phyloP scores from a whole-genome alignment of 257 asterid species.

The Gynochthodes officinalis region DNA sequence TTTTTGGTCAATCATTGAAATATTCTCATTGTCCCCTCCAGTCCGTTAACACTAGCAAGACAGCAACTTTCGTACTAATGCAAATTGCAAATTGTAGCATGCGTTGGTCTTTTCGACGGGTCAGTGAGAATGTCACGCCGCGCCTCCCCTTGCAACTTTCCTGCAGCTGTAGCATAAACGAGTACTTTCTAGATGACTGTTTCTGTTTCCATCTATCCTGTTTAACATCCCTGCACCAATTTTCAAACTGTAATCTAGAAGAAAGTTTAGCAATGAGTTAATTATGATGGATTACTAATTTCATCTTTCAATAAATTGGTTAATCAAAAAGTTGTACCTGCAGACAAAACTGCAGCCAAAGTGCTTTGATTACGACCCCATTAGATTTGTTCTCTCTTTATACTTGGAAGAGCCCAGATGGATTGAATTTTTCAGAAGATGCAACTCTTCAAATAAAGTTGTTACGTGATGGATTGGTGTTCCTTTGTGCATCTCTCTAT shows the following conservation, averaged over 20 bases:
- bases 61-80: neutral
- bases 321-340: neutral
- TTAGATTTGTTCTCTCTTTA: neutral
- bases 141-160: neutral
- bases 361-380: constrained; percentile 7
- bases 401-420: neutral
- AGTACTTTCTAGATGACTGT: too few species aligned
- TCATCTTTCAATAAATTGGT: neutral
- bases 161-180: too few species aligned
- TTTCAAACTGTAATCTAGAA: constrained; percentile 16
- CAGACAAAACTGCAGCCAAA: neutral
- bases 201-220: too few species aligned
- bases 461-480: neutral
- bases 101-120: neutral
- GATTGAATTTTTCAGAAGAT: neutral
- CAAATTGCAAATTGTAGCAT: neutral
- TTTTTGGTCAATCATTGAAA: neutral
- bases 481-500: neutral
- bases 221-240: too few species aligned
- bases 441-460: neutral
- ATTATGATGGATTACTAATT: too few species aligned
- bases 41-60: neutral
- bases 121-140: neutral
- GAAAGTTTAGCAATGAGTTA: neutral
- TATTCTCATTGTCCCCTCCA: neutral